Evolutionary conservation across 2,329 filamentous ascomycete species (phyloP).

Genomic region (Colletotrichum trifolii): DNA sequence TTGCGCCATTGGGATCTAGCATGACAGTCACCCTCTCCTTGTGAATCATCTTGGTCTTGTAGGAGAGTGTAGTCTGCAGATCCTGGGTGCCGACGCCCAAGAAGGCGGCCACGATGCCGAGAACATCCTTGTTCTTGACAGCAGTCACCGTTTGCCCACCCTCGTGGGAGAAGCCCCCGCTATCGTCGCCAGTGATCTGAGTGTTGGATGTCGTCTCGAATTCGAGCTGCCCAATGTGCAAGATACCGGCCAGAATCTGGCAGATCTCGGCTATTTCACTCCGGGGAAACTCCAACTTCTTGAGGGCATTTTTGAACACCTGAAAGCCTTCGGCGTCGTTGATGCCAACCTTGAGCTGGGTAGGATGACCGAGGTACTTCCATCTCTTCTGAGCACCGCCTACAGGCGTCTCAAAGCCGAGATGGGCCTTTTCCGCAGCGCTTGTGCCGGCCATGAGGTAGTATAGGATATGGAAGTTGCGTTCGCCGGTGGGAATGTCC

Average conservation of each 20-base stretch:
- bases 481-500: constrained; percentile 92
- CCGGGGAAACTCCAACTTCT: constrained; percentile 93
- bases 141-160: constrained; percentile 86
- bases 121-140: constrained; percentile 92
- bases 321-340: constrained; percentile 97
- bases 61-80: constrained; percentile 88
- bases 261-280: constrained; percentile 97
- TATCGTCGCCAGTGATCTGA: constrained; percentile 84
- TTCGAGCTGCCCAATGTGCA: constrained; percentile 98
- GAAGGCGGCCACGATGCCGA: constrained; percentile 91
- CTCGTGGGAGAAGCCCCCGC: constrained; percentile 95
- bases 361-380: constrained; percentile 96
- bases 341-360: constrained; percentile 95
- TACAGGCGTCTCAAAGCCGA: constrained; percentile 68
- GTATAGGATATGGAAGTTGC: constrained; percentile 96
- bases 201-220: constrained; percentile 87
- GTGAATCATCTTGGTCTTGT: constrained; percentile 96
- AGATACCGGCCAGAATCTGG: constrained; percentile 89
- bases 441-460: constrained; percentile 95
- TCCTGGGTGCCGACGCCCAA: constrained; percentile 84
- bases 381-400: constrained; percentile 77
- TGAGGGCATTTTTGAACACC: constrained; percentile 94
- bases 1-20: constrained; percentile 91
- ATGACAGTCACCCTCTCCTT: constrained; percentile 98
- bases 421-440: constrained; percentile 86